Base-by-base conservation (phyloP, 768 basidiomycete species). In the Astraeus odoratus region DNA sequence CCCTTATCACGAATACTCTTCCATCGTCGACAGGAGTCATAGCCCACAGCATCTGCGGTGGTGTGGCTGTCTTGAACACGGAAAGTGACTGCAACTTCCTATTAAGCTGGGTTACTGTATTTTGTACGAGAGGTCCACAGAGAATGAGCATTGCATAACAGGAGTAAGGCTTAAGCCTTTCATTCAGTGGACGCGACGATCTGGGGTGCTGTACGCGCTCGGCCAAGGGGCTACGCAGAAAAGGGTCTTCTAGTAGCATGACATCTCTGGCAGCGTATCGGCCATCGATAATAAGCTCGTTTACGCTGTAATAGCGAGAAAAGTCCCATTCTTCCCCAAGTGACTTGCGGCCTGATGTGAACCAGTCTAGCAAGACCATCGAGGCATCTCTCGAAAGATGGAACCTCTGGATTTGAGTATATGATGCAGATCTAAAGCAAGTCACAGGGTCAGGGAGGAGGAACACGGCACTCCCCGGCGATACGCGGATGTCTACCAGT, bases 371-470 rank as follows among this genome's bases (percentile, higher is more conserved):
- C 1, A 94, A 63, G 33, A 89, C 73, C 7, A 83, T 67, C 10
- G 85, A 87, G 8, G 83, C 75, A 34, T 71, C 71, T 8, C 55
- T 55, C 8, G 72, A 72, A 27, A 96, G 72, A 44, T 71, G 67
- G 65, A 97, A 92, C 33, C 72, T 80, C 69, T 98, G 95, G 3
- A 70, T 67, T 60, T 97, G 94, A 47, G 76, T 75, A 66, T 98
- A 98, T 0, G 76, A 77, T 7, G 95, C 88, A 18, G 74, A 71
- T 22, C 78, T 77, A 68, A 95, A 98, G 64, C 93, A 96, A 18
- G 93, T 91, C 39, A 96, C 89, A 19, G 93, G 90, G 57, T 95
- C 87, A 1, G 93, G 94, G 23, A 98, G 78, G 39, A 96, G 74
- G 56, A 93, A 78, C 40, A 97, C 72, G 2, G 76, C 68, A 30